Evolutionary conservation across 106 monocot genomes (phyloP).

Genomic region (Dioscorea dumetorum): DNA sequence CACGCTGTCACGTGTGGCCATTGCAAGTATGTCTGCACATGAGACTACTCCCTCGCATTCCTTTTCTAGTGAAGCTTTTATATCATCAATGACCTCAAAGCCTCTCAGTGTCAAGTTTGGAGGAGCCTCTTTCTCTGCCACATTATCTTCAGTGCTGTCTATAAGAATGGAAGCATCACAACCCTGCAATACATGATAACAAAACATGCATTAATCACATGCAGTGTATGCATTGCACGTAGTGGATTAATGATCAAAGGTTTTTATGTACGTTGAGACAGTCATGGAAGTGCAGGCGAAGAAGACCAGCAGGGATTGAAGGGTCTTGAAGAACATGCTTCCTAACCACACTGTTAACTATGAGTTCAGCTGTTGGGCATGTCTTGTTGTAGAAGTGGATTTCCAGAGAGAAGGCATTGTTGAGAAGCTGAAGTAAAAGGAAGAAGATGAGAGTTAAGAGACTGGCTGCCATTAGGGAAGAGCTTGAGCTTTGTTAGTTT

Average conservation of each 20-base stretch:
- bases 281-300: constrained; percentile 50
- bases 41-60: constrained; percentile 35
- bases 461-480: constrained; percentile 2
- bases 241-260: neutral
- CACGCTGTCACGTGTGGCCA: constrained; percentile 35
- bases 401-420: constrained; percentile 12
- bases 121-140: constrained; percentile 36
- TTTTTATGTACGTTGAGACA: constrained; percentile 38
- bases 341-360: constrained; percentile 23
- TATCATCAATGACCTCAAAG: constrained; percentile 32
- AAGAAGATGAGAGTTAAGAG: neutral
- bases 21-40: constrained; percentile 42
- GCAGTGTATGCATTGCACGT: too few relatives aligned
- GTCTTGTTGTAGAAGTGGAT: constrained; percentile 31
- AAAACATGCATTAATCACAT: neutral
- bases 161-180: constrained; percentile 47
- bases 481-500: neutral
- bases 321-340: constrained; percentile 14
- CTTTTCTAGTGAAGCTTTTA: constrained; percentile 28
- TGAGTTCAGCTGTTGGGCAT: constrained; percentile 37
- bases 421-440: neutral
- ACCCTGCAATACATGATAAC: constrained; percentile 7
- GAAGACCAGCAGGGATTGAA: constrained; percentile 25
- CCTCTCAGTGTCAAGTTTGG: constrained; percentile 35
- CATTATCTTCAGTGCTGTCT: constrained; percentile 17